Percentiles rank a stretch among this genome's conserved stretches.
phyloP scores from a whole-genome alignment of 495 filamentous ascomycete genomes.

The Echria macrotheca region DNA sequence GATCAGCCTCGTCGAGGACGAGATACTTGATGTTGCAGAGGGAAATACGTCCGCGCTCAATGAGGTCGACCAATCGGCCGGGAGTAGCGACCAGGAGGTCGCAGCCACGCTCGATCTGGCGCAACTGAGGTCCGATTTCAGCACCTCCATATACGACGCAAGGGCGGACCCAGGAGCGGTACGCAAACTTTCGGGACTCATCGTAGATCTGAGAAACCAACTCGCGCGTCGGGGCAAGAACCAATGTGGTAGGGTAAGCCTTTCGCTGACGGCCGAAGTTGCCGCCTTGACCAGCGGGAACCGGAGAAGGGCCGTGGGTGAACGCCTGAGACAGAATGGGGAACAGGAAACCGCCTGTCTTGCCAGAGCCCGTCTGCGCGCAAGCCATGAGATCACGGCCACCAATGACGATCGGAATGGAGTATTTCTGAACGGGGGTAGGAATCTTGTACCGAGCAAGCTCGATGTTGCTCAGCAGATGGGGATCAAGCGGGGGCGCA shows the following conservation, averaged over 20 bases:
- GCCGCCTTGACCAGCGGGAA: conserved; percentile 55
- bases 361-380: conserved; percentile 97
- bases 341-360: conserved; percentile 99
- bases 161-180: conserved; percentile 96
- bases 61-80: conserved; percentile 93
- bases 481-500: conserved; percentile 90
- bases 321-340: conserved; percentile 96
- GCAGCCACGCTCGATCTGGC: conserved; percentile 95
- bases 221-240: conserved; percentile 94
- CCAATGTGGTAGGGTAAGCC: conserved; percentile 91
- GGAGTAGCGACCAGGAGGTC: conserved; percentile 96
- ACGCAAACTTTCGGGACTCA: conserved; percentile 94
- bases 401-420: conserved; percentile 92
- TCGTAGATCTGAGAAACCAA: conserved; percentile 98
- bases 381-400: conserved; percentile 98
- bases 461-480: conserved; percentile 85
- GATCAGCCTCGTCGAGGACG: conserved; percentile 98
- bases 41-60: conserved; percentile 97
- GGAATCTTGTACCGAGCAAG: conserved; percentile 90
- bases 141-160: conserved; percentile 99
- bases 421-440: conserved; percentile 97
- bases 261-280: conserved; percentile 84
- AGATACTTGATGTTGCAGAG: conserved; percentile 96
- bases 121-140: conserved; percentile 93
- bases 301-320: conserved; percentile 71